Conservation (phyloP, 768 basidiomycete genomes). For the Lactifluus subvellereus region DNA sequence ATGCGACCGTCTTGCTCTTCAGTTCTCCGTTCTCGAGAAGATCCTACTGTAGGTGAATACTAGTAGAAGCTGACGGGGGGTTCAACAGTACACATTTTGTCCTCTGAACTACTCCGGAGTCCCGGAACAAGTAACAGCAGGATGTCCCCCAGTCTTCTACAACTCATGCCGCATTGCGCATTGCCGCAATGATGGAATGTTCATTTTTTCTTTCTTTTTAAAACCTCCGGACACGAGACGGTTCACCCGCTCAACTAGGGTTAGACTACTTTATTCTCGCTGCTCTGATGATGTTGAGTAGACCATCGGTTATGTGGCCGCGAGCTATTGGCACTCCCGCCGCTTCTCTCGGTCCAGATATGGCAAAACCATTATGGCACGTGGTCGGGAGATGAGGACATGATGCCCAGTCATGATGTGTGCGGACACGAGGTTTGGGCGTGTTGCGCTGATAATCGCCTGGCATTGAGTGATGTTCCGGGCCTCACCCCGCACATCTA, state of each 20-base stretch:
- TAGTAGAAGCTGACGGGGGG: background rate
- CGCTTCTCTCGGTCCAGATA: background rate
- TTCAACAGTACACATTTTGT: background rate
- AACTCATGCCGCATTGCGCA: background rate
- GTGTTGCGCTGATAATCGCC: conserved; percentile 17
- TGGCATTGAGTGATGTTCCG: background rate
- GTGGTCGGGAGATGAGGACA: background rate
- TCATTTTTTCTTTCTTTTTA: background rate
- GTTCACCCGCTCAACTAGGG: background rate
- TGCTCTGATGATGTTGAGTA: background rate
- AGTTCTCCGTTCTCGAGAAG: background rate
- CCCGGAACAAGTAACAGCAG: background rate
- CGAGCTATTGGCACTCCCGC: background rate
- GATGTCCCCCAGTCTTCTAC: background rate
- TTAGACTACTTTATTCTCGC: background rate
- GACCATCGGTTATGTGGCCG: background rate
- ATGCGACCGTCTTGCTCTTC: too few species aligned
- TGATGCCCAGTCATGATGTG: background rate
- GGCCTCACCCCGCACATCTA: background rate
- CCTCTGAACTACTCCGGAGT: background rate
- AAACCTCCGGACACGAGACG: background rate
- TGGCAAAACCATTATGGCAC: background rate
- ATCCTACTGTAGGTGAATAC: background rate
- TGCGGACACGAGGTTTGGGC: conserved; percentile 17
- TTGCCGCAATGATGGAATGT: background rate